A percentile compares a stretch with the other conserved stretches of the same genome.
phyloP scores from a whole-genome alignment of 2,329 filamentous ascomycete species.

The Pestalotiopsis sp. region DNA sequence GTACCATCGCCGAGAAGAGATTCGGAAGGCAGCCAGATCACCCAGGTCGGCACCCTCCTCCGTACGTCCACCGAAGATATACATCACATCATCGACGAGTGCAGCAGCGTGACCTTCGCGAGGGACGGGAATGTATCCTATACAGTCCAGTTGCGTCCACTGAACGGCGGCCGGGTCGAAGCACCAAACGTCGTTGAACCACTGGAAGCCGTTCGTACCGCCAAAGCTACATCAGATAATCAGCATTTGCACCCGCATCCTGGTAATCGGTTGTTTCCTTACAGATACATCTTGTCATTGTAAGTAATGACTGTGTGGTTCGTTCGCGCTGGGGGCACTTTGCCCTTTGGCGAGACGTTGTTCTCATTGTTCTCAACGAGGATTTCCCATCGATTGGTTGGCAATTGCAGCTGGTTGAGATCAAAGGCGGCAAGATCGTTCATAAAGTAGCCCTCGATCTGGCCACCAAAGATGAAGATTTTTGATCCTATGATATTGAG shows the following conservation, averaged over 20 bases:
- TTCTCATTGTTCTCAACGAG: constrained; percentile 76
- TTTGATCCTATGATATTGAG: constrained; percentile 96
- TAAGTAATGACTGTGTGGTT: constrained; percentile 93
- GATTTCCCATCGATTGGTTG: constrained; percentile 92
- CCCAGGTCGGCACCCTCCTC: constrained; percentile 92
- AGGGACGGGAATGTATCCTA: constrained; percentile 93
- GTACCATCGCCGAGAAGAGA: constrained; percentile 88
- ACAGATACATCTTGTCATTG: constrained; percentile 93
- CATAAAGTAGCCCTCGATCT: constrained; percentile 97
- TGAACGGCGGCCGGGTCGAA: constrained; percentile 83
- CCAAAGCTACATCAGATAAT: constrained; percentile 68
- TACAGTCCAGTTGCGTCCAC: constrained; percentile 91
- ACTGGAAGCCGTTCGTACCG: constrained; percentile 91
- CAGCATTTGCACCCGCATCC: not conserved
- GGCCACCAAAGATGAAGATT: constrained; percentile 95
- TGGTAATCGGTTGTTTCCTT: constrained; percentile 42
- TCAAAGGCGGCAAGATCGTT: constrained; percentile 96
- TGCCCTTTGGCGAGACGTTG: constrained; percentile 59
- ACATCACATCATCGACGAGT: constrained; percentile 97
- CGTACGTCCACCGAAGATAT: constrained; percentile 94
- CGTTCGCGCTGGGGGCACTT: constrained; percentile 83
- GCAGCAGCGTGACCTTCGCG: constrained; percentile 94
- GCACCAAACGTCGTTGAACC: constrained; percentile 99
- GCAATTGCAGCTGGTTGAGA: constrained; percentile 88
- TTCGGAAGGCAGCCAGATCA: constrained; percentile 80